Percentiles rank a stretch among this genome's conserved stretches.
These are phyloP conservation scores for Cladophialophora carrionii DNA, from an alignment of 2,329 filamentous ascomycete genomes.

Conservation along the genomic window DNA sequence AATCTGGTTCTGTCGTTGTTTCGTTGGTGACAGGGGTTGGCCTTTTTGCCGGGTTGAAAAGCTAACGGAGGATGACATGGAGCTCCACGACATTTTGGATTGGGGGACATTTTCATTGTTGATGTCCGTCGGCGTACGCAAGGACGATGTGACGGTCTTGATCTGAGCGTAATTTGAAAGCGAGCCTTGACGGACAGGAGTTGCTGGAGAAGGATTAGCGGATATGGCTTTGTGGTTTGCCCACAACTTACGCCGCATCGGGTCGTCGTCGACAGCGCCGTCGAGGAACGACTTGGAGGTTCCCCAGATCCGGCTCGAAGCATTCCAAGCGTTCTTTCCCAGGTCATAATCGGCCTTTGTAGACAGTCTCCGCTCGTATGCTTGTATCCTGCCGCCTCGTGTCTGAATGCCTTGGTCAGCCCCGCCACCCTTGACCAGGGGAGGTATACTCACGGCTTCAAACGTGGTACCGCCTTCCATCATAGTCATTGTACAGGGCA, in stretches of 20 bases:
- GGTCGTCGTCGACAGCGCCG: slow-evolving; percentile 52
- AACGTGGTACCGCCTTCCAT: slow-evolving; percentile 45
- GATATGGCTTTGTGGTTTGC: slow-evolving; percentile 16
- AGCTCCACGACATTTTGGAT: slow-evolving; percentile 25
- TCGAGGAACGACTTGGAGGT: slow-evolving; percentile 52
- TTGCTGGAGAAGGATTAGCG: slow-evolving; percentile 24
- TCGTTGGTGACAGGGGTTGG: slow-evolving; percentile 30
- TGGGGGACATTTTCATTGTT: slow-evolving; percentile 26
- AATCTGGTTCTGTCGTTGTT: slow-evolving; percentile 26
- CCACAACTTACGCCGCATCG: slow-evolving; percentile 52
- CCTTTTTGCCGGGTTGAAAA: slow-evolving; percentile 21
- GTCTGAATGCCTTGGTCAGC: slow-evolving; percentile 23
- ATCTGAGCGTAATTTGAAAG: slow-evolving; percentile 19
- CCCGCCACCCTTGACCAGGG: neutral
- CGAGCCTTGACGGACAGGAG: slow-evolving; percentile 28
- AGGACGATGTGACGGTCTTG: slow-evolving; percentile 16
- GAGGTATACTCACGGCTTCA: slow-evolving; percentile 44
- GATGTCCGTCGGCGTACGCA: slow-evolving; percentile 19
- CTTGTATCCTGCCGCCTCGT: slow-evolving; percentile 20
- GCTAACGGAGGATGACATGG: slow-evolving; percentile 9
- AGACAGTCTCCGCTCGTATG: slow-evolving; percentile 23
- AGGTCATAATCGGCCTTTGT: slow-evolving; percentile 49
- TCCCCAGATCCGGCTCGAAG: slow-evolving; percentile 56
- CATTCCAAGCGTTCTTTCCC: slow-evolving; percentile 49
- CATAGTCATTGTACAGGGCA: slow-evolving; percentile 43